Evolutionary conservation across 164 flowering plant species (phyloP).

Genomic region (Tetracentron sinense): DNA sequence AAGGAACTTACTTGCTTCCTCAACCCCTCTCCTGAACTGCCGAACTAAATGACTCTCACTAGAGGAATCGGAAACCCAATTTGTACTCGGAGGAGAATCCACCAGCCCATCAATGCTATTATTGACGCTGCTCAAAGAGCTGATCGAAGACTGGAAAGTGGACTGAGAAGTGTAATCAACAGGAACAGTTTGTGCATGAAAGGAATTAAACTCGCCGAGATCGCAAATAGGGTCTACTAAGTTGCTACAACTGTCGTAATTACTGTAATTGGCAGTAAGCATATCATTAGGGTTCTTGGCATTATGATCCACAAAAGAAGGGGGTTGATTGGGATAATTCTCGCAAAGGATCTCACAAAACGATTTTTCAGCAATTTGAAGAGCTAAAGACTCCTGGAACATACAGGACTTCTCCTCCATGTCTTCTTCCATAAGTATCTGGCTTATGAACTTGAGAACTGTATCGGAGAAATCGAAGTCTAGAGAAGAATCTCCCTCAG

Average conservation of each 20-base stretch:
- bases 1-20: slow-evolving; percentile 71
- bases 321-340: slow-evolving; percentile 22
- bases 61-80: slow-evolving; percentile 34
- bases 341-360: slow-evolving; percentile 33
- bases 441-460: slow-evolving; percentile 13
- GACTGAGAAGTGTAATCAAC: slow-evolving; percentile 12
- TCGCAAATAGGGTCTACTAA: slow-evolving; percentile 14
- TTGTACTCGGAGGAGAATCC: slow-evolving; percentile 46
- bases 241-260: slow-evolving; percentile 7
- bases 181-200: slow-evolving; percentile 8
- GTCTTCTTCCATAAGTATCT: slow-evolving; percentile 20
- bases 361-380: slow-evolving; percentile 44
- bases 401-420: slow-evolving; percentile 24
- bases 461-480: slow-evolving; percentile 16
- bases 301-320: slow-evolving; percentile 10
- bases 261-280: not conserved
- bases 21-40: slow-evolving; percentile 64
- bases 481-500: slow-evolving; percentile 20
- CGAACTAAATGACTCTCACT: slow-evolving; percentile 45
- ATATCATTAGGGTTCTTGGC: slow-evolving; percentile 26
- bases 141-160: slow-evolving; percentile 30
- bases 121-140: slow-evolving; percentile 34
- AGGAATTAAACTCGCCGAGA: slow-evolving; percentile 17
- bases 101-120: slow-evolving; percentile 33
- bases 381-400: slow-evolving; percentile 45